Evolutionary conservation across 164 flowering plant genomes (phyloP).

Genomic region (Protea cynaroides): DNA sequence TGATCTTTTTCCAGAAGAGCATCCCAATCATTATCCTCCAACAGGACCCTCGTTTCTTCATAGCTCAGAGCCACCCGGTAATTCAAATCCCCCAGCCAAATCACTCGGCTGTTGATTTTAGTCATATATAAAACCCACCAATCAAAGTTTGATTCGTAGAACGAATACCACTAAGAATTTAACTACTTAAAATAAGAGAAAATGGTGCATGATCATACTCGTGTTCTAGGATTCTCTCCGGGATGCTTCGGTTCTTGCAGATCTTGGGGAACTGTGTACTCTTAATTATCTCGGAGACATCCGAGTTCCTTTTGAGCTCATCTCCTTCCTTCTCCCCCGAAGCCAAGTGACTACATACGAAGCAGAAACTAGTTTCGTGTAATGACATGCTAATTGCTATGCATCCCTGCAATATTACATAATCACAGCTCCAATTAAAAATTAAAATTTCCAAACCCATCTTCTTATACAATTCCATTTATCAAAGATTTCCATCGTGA

Average conservation of each 20-base stretch:
- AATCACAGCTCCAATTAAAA: background rate
- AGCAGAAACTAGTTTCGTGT: slow-evolving; percentile 88
- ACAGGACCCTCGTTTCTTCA: slow-evolving; percentile 53
- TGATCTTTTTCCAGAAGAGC: slow-evolving; percentile 74
- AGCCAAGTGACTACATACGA: slow-evolving; percentile 89
- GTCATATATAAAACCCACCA: background rate
- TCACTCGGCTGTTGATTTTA: slow-evolving; percentile 50
- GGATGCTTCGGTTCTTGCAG: slow-evolving; percentile 51
- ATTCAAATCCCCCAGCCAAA: slow-evolving; percentile 96
- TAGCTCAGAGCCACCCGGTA: slow-evolving; percentile 80
- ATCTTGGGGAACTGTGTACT: slow-evolving; percentile 58
- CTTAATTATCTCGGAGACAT: slow-evolving; percentile 75
- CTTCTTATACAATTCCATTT: too few species aligned
- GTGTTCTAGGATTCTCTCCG: slow-evolving; percentile 75
- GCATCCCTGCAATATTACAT: slow-evolving; percentile 62
- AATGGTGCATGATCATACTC: slow-evolving; percentile 44
- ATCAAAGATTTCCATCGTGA: background rate
- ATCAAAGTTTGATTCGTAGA: background rate
- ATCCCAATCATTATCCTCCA: slow-evolving; percentile 89
- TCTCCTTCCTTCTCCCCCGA: slow-evolving; percentile 98
- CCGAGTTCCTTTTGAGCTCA: slow-evolving; percentile 73
- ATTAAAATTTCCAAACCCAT: too few species aligned
- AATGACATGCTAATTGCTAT: slow-evolving; percentile 86
- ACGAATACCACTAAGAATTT: too few species aligned
- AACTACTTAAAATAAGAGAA: background rate